phyloP scores from a whole-genome alignment of 2,329 filamentous ascomycete genomes.

The Fusarium foetens region DNA sequence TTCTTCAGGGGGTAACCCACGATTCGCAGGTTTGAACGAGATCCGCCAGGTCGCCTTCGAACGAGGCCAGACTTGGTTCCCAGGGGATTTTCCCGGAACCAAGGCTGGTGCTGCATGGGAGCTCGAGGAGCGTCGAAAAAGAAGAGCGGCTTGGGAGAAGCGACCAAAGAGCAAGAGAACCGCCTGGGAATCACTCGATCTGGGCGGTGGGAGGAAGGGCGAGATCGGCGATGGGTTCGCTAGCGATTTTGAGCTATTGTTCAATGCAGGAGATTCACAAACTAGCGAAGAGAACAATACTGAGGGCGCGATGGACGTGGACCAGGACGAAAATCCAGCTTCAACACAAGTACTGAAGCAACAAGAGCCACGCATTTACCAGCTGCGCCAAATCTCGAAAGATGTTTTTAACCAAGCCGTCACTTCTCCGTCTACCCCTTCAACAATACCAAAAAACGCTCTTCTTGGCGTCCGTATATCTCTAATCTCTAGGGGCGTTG shows the following conservation, averaged over 20 bases:
- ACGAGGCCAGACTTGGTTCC: conserved; percentile 81
- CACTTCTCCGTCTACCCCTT: conserved; percentile 30
- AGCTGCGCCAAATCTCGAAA: conserved; percentile 41
- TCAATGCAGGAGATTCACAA: conserved; percentile 49
- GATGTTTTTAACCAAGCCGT: conserved; percentile 47
- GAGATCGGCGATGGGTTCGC: conserved; percentile 85
- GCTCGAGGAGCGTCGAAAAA: conserved; percentile 71
- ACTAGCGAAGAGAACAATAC: conserved; percentile 26
- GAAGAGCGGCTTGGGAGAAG: conserved; percentile 80
- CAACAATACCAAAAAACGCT: conserved; percentile 49
- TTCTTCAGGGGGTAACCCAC: conserved; percentile 80
- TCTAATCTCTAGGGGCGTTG: conserved; percentile 76
- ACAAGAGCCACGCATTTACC: conserved; percentile 14
- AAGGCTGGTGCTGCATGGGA: conserved; percentile 84
- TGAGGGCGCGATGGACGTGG: conserved; percentile 49
- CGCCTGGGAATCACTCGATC: conserved; percentile 77
- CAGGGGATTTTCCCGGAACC: conserved; percentile 83
- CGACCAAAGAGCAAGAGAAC: conserved; percentile 84
- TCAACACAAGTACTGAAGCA: background rate
- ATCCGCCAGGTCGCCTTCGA: conserved; percentile 85
- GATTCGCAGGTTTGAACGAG: conserved; percentile 85
- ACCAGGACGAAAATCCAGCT: conserved; percentile 27
- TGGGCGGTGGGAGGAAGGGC: conserved; percentile 79
- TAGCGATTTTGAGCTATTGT: conserved; percentile 83
- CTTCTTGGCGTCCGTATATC: conserved; percentile 73